Evolutionary conservation across 257 asterid species (phyloP).

Genomic region (Jacaranda mimosifolia): DNA sequence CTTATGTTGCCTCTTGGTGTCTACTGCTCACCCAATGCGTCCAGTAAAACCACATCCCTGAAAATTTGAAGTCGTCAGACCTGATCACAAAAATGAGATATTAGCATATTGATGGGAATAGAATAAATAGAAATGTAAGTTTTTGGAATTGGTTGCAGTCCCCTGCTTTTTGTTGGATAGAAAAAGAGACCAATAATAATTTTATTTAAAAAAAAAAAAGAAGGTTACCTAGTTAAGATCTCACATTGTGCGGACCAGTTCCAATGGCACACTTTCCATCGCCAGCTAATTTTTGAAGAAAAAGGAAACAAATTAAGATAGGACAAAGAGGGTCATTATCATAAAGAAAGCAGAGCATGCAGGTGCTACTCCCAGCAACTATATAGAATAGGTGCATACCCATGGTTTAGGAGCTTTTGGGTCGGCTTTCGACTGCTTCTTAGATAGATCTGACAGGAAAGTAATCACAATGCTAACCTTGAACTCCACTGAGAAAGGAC

Average conservation of each 20-base stretch:
- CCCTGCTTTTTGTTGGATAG: not conserved
- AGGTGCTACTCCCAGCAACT: not conserved
- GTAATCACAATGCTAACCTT: conserved; percentile 69
- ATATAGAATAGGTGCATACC: conserved; percentile 53
- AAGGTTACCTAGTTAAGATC: conserved; percentile 51
- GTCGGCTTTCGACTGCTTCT: conserved; percentile 56
- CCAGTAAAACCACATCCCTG: not conserved
- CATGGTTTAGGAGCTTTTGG: conserved; percentile 61
- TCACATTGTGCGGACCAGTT: conserved; percentile 75
- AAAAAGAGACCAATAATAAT: not conserved
- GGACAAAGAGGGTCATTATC: conserved; percentile 14
- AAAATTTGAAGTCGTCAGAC: not conserved
- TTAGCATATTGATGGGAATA: conserved; percentile 1
- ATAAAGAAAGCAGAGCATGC: conserved; percentile 6
- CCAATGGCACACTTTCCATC: conserved; percentile 77
- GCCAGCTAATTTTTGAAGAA: conserved; percentile 58
- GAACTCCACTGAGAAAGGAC: conserved; percentile 89
- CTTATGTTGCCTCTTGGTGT: conserved; percentile 12
- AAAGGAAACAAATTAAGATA: conserved; percentile 21
- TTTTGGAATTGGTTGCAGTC: conserved; percentile 3
- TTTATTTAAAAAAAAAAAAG: not conserved
- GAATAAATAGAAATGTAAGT: not conserved
- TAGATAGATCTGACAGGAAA: conserved; percentile 62
- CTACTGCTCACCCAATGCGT: conserved; percentile 16
- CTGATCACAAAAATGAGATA: conserved; percentile 12